Evolutionary conservation across 805 yeast genomes (phyloP).

Genomic region (Ogataea pini): DNA sequence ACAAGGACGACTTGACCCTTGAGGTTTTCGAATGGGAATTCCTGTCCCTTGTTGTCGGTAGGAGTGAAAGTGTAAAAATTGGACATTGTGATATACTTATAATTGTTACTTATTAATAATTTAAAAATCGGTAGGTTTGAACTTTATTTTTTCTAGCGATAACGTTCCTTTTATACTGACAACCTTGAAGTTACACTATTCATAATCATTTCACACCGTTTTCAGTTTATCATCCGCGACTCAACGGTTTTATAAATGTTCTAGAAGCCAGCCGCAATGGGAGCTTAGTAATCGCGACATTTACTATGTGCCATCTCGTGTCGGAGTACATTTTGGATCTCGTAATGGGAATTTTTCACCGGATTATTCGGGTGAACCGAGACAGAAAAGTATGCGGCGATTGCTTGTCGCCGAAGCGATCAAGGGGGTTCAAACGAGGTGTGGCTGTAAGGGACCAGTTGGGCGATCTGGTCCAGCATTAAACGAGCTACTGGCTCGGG

Average conservation of each 20-base stretch:
- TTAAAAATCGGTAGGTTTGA: no score
- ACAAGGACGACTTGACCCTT: slow-evolving; percentile 80
- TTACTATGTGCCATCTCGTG: neutral
- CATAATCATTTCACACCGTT: neutral
- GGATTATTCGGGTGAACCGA: neutral
- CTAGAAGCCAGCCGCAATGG: neutral
- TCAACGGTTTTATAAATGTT: slow-evolving; percentile 1
- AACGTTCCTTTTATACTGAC: neutral
- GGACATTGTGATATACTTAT: slow-evolving; percentile 48
- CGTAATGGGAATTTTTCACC: slow-evolving; percentile 5
- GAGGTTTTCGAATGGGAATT: slow-evolving; percentile 58
- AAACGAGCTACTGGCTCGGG: no score
- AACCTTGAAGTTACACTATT: neutral
- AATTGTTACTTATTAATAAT: neutral
- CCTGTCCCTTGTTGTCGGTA: slow-evolving; percentile 57
- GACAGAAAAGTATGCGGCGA: no score
- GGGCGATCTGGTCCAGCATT: no score
- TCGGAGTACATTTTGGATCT: neutral
- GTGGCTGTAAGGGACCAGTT: no score
- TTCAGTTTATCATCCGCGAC: neutral
- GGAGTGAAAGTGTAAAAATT: slow-evolving; percentile 69
- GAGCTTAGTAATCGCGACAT: slow-evolving; percentile 1
- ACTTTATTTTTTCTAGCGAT: neutral
- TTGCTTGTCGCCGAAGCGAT: no score
- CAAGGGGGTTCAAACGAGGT: no score